Evolutionary conservation across 2,329 filamentous ascomycete species (phyloP).

Genomic region (Cladophialophora bantiana): DNA sequence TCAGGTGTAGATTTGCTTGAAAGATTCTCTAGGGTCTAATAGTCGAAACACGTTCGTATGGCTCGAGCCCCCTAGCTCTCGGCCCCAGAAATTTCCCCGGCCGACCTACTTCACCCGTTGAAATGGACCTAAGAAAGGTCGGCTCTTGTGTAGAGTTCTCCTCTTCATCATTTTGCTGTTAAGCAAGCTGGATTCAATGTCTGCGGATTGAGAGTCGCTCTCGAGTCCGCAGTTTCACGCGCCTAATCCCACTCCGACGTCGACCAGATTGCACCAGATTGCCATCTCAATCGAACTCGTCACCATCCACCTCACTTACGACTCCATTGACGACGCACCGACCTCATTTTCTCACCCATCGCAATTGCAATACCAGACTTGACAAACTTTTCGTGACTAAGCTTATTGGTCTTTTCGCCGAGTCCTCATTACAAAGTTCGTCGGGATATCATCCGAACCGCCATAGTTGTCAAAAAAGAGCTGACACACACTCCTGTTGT

Average conservation of each 20-base stretch:
- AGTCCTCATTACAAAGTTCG: not conserved
- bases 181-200: not conserved
- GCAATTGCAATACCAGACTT: not conserved
- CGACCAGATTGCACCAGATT: not conserved
- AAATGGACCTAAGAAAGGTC: too few species aligned
- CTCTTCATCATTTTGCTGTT: conserved; percentile 1
- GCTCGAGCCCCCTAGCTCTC: too few species aligned
- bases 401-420: not conserved
- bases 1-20: too few species aligned
- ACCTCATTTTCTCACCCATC: not conserved
- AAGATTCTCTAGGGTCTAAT: too few species aligned
- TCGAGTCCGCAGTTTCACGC: not conserved
- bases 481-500: conserved; percentile 13
- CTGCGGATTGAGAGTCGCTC: not conserved
- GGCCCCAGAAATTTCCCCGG: too few species aligned
- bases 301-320: not conserved
- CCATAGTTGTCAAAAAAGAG: conserved; percentile 15
- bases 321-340: not conserved
- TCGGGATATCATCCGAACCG: not conserved
- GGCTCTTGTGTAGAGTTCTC: not conserved
- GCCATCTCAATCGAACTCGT: conserved; percentile 7
- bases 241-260: not conserved
- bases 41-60: too few species aligned
- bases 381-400: not conserved
- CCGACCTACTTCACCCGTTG: too few species aligned